Evolutionary conservation across 805 yeast genomes (phyloP).

Genomic region (Candida ascalaphidarum): DNA sequence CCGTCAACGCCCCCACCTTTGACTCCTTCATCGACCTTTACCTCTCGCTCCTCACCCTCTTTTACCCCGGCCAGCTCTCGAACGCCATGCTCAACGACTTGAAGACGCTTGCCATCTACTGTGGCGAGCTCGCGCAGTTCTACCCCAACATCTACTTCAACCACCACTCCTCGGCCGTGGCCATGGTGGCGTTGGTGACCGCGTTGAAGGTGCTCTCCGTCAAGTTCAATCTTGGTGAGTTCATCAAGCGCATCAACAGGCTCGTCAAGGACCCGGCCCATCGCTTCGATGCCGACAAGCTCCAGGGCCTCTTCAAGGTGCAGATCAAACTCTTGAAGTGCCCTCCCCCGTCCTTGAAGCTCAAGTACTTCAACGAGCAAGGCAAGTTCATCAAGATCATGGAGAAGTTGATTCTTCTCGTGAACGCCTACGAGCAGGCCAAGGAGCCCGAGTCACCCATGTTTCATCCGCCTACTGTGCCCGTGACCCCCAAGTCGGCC

Average conservation of each 20-base stretch:
- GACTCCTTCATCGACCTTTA: conserved; percentile 57
- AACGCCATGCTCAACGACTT: conserved; percentile 26
- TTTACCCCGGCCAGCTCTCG: no score
- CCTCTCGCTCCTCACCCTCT: conserved; percentile 16
- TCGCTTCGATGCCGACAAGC: conserved; percentile 3
- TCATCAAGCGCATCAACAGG: conserved; percentile 5
- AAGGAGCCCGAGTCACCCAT: conserved; percentile 1
- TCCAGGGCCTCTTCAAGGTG: conserved; percentile 10
- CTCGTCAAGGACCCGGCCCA: conserved; percentile 10
- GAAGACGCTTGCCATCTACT: conserved; percentile 47
- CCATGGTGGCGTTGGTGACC: conserved; percentile 35
- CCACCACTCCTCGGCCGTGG: conserved; percentile 43
- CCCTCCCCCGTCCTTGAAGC: conserved; percentile 39
- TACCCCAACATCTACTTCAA: conserved; percentile 49
- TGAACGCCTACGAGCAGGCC: conserved; percentile 13
- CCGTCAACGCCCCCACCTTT: conserved; percentile 50
- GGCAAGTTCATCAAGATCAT: conserved; percentile 27
- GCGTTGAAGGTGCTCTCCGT: conserved; percentile 28
- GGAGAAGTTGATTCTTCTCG: conserved; percentile 24
- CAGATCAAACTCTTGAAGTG: conserved; percentile 30
- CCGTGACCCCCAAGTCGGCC: background rate
- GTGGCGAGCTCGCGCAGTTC: conserved; percentile 62
- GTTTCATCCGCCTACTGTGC: background rate
- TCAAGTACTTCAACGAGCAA: conserved; percentile 33
- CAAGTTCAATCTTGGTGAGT: background rate